Percentiles rank a stretch among this genome's conserved stretches.
Conservation (phyloP, 78 protist genomes). For the Cavenderia fasciculata region DNA sequence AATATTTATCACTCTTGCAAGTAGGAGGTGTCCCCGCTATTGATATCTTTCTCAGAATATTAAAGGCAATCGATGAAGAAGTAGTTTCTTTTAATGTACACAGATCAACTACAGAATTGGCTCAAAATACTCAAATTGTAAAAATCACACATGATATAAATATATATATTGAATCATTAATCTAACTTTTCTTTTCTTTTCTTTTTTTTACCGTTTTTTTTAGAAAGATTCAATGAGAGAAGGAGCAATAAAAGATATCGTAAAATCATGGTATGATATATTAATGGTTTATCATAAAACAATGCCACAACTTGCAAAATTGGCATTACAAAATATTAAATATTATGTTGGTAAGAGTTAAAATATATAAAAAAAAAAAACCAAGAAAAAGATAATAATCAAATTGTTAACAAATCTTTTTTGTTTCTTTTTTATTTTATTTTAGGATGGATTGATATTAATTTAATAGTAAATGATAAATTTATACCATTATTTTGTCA, state of each 20-base stretch:
- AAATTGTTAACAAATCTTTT: background rate
- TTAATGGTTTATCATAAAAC: slow-evolving; percentile 23
- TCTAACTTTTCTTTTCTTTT: background rate
- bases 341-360: slow-evolving; percentile 48
- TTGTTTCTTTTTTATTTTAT: background rate
- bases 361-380: too few relatives aligned
- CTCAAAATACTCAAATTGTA: slow-evolving; percentile 73
- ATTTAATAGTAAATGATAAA: slow-evolving; percentile 70
- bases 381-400: too few relatives aligned
- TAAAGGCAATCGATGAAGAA: slow-evolving; percentile 71
- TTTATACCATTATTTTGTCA: slow-evolving; percentile 69
- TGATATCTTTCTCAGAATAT: slow-evolving; percentile 78
- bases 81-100: slow-evolving; percentile 65
- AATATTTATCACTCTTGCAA: slow-evolving; percentile 21
- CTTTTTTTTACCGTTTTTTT: background rate
- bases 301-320: slow-evolving; percentile 14
- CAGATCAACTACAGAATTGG: slow-evolving; percentile 61
- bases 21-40: slow-evolving; percentile 4
- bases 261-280: slow-evolving; percentile 76
- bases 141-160: background rate
- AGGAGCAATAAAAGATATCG: slow-evolving; percentile 45
- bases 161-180: background rate
- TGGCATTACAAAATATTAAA: slow-evolving; percentile 74
- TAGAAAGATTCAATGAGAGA: slow-evolving; percentile 82
- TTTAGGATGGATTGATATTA: slow-evolving; percentile 80